Conservation (phyloP, 306 rosid species). For the Rosa persica region DNA sequence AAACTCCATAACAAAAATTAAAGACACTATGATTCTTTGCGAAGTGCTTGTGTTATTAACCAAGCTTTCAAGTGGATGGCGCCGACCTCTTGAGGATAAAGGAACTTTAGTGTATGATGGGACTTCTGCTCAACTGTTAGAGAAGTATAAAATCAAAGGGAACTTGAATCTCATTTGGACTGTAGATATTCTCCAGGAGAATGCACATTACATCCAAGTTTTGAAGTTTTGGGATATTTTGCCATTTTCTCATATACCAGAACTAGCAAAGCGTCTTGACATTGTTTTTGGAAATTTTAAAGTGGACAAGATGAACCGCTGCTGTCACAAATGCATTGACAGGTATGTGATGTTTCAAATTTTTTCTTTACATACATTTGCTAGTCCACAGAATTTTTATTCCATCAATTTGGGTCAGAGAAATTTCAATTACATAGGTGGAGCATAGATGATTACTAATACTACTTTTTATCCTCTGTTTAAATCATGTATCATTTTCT, state of each 20-base stretch:
- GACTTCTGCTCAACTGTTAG: conserved; percentile 33
- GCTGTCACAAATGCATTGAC: conserved; percentile 28
- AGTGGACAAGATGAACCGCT: conserved; percentile 34
- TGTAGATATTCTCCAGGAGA: conserved; percentile 39
- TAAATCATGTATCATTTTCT: not conserved
- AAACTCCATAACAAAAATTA: conserved; percentile 31
- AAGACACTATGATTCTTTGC: conserved; percentile 25
- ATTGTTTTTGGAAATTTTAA: conserved; percentile 25
- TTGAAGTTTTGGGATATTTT: conserved; percentile 52
- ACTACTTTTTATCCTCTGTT: not conserved
- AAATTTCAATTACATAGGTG: not conserved
- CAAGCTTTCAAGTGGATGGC: conserved; percentile 59
- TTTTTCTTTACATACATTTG: not conserved
- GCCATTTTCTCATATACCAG: conserved; percentile 31
- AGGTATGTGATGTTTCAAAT: conserved; percentile 29
- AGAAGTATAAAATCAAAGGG: conserved; percentile 41
- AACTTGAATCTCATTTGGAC: conserved; percentile 48
- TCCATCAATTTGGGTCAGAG: not conserved
- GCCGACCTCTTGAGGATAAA: conserved; percentile 9
- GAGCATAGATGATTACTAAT: not conserved
- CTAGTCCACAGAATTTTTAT: not conserved
- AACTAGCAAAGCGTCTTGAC: conserved; percentile 30
- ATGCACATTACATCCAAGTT: conserved; percentile 34
- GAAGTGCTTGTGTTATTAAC: conserved; percentile 37
- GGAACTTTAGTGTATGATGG: conserved; percentile 9